Conservation (phyloP, 140 eudicot genomes). For the Bidens hawaiensis region DNA sequence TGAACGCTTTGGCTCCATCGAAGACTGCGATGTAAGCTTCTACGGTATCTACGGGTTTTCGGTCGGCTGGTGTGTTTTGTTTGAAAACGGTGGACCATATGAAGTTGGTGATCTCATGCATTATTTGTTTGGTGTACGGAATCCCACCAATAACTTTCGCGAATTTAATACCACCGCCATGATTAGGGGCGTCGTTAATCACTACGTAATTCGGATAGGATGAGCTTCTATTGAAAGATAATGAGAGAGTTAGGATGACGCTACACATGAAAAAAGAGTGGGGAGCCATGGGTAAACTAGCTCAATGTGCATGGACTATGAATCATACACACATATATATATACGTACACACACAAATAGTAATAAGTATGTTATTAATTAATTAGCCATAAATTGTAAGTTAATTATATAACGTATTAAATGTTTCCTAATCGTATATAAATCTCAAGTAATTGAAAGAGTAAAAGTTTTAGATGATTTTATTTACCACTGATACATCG, state of each 20-base stretch:
- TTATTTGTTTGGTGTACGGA: slow-evolving; percentile 10
- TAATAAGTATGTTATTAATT: too few species aligned
- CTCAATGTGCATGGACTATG: too few species aligned
- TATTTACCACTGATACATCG: too few species aligned
- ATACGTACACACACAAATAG: too few species aligned
- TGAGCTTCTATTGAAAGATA: not conserved
- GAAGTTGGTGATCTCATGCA: slow-evolving; percentile 6
- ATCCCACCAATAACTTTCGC: slow-evolving; percentile 7
- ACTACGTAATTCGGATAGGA: too few species aligned
- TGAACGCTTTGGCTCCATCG: not conserved
- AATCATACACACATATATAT: too few species aligned
- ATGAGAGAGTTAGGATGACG: slow-evolving; percentile 1
- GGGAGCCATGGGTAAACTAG: not conserved
- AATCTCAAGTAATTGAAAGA: too few species aligned
- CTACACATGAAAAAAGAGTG: not conserved
- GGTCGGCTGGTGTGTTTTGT: not conserved
- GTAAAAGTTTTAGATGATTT: too few species aligned
- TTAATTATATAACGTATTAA: too few species aligned
- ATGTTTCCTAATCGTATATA: too few species aligned
- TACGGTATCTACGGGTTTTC: not conserved
- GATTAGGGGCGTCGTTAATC: slow-evolving; percentile 2
- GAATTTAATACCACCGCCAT: slow-evolving; percentile 20
- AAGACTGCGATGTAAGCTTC: too few species aligned
- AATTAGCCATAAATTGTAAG: too few species aligned
- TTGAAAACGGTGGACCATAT: slow-evolving; percentile 24